A percentile compares a stretch with the other conserved stretches of the same genome.
These are phyloP conservation scores for Ramaria sp. DNA, from an alignment of 768 basidiomycete species.

Conservation along the genomic window DNA sequence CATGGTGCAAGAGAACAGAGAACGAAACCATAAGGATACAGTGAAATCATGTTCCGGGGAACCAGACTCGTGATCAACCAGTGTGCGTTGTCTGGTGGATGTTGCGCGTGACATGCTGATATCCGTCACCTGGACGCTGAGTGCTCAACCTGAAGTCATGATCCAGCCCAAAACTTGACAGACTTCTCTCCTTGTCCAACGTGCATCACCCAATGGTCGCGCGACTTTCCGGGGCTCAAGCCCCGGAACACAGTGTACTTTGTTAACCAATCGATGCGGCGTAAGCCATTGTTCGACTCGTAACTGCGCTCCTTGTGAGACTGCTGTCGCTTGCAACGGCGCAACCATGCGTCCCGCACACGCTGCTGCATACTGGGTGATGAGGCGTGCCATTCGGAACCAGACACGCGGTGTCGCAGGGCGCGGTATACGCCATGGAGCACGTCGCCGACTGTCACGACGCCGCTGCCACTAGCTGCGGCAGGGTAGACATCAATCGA, in stretches of 20 bases:
- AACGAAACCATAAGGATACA: too few relatives aligned
- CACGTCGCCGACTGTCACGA: constrained; percentile 12
- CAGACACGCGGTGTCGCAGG: constrained; percentile 1
- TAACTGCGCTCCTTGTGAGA: neutral
- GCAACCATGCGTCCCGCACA: constrained; percentile 4
- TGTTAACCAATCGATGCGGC: constrained; percentile 10
- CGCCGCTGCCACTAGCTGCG: neutral
- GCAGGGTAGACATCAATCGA: constrained; percentile 2
- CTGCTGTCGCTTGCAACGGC: constrained; percentile 9
- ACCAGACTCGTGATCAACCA: too few relatives aligned
- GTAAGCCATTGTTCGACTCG: constrained; percentile 6
- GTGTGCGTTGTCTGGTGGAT: too few relatives aligned
- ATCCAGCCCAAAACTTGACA: constrained; percentile 6
- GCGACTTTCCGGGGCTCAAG: neutral
- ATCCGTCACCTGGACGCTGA: neutral
- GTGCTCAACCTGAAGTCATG: neutral
- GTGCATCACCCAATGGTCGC: constrained; percentile 5
- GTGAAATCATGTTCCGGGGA: too few relatives aligned
- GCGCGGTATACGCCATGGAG: constrained; percentile 5
- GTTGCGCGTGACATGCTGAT: neutral
- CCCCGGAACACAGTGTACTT: constrained; percentile 10
- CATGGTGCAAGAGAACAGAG: too few relatives aligned
- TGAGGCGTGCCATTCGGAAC: constrained; percentile 5
- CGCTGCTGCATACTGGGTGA: neutral
- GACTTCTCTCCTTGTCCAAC: constrained; percentile 7